Evolutionary conservation across 2,329 filamentous ascomycete species (phyloP).

Genomic region (Fusarium sp.): DNA sequence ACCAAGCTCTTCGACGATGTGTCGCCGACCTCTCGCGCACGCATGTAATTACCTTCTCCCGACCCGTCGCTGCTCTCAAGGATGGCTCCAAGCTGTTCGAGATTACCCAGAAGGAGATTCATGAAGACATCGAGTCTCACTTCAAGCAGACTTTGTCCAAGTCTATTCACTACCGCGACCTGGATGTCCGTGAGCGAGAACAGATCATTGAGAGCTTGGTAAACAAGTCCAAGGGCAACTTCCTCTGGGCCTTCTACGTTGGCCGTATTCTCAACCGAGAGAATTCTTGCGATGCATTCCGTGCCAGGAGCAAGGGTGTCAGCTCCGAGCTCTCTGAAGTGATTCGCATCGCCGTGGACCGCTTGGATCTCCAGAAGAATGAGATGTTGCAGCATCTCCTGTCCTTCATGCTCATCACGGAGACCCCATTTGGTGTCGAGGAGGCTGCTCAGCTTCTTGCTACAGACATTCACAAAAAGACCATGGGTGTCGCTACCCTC

Average conservation of each 20-base stretch:
- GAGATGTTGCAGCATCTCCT: constrained; percentile 42
- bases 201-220: constrained; percentile 48
- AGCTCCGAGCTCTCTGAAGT: constrained; percentile 23
- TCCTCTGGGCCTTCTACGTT: constrained; percentile 53
- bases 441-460: constrained; percentile 52
- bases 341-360: constrained; percentile 19
- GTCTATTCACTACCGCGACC: constrained; percentile 30
- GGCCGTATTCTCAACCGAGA: constrained; percentile 46
- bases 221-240: constrained; percentile 50
- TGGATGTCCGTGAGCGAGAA: constrained; percentile 42
- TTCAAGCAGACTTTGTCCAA: constrained; percentile 33
- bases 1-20: constrained; percentile 48
- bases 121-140: constrained; percentile 49
- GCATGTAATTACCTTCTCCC: constrained; percentile 52
- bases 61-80: constrained; percentile 48
- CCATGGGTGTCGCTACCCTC: constrained; percentile 3
- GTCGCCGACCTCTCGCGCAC: constrained; percentile 45
- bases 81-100: constrained; percentile 46
- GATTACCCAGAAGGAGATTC: constrained; percentile 49
- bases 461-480: constrained; percentile 35
- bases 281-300: constrained; percentile 19
- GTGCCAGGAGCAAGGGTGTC: constrained; percentile 13
- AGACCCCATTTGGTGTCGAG: constrained; percentile 47
- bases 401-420: constrained; percentile 50
- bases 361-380: constrained; percentile 29